Percentiles rank a stretch among this genome's conserved stretches.
These are phyloP conservation scores for Botrytis medusae DNA, from an alignment of 2,329 filamentous ascomycete genomes.

Conservation along the genomic window DNA sequence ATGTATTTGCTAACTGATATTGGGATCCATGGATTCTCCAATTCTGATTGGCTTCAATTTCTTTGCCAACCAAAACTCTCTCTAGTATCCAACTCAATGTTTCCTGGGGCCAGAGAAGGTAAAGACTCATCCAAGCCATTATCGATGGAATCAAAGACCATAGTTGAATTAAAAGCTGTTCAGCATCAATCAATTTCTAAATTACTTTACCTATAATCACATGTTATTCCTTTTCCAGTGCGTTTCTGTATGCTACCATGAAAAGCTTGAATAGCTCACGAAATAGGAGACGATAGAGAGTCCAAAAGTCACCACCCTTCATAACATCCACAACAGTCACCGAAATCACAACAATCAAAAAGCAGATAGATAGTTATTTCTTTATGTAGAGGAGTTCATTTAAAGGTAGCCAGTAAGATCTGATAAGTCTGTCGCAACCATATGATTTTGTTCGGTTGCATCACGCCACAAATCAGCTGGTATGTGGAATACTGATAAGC, in stretches of 20 bases:
- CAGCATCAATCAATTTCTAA: not conserved
- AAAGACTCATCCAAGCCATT: no score
- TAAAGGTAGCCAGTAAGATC: not conserved
- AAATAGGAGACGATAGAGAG: not conserved
- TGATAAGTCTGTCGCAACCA: not conserved
- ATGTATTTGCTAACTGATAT: no score
- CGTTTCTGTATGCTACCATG: not conserved
- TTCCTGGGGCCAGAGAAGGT: no score
- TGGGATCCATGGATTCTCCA: no score
- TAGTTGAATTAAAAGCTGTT: not conserved
- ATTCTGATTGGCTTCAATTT: no score
- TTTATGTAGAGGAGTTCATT: no score
- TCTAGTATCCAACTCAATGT: no score
- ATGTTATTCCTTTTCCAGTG: not conserved
- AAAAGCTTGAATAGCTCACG: no score
- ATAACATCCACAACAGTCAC: not conserved
- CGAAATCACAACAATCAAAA: not conserved
- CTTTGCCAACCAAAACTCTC: no score
- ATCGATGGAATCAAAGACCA: not conserved
- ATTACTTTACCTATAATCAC: not conserved
- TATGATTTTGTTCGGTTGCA: not conserved
- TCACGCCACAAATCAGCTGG: constrained; percentile 20
- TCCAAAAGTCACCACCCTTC: not conserved
- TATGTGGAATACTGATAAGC: not conserved
- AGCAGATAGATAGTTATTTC: not conserved